Base-by-base conservation (phyloP, 2,329 filamentous ascomycete genomes). In the Fusarium camptoceras region DNA sequence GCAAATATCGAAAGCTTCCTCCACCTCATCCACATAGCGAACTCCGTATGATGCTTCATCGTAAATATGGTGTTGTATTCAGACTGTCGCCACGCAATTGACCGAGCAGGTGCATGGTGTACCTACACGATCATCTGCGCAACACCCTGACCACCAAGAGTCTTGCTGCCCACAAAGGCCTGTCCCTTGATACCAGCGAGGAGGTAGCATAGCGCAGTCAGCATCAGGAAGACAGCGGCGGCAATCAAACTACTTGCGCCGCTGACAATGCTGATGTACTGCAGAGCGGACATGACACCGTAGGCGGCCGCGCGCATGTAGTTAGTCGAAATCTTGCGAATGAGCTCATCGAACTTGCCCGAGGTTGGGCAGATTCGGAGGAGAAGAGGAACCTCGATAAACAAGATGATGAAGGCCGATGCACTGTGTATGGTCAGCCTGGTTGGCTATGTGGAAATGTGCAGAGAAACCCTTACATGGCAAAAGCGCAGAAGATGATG, bases 301-400 rank as follows among this genome's bases (percentile, higher is more conserved):
- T 99, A 99, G 78, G 97, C 91, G 61, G 85, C 92, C 22, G 95
- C 95, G 82, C 96, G 94, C 91, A 96, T 97, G 85, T 94, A 98
- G 85, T 98, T 98, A 64, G 94, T 97, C 70, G 94, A 94, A 85
- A 99, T 93, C 77, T 89, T 91, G 81, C 95, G 94, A 81, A 99
- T 95, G 79, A 94, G 91, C 72, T 83, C 85, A 81, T 99, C 96
- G 83, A 99, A 99, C 71, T 88, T 90, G 70, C 91, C 82, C 16
- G 95, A 98, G 8, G 96, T 99, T 62, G 96, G 96, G 85, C 96
- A 99, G 84, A 99, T 98, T 82, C 96, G 93, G 67, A 99, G 91
- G 61, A 99, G 92, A 64, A 98, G 91, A 28, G 96, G 96, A 20
- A 99, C 91, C 81, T 99, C 93, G 78, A 95, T 87, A 82, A 96